These are phyloP conservation scores for Hemileia vastatrix DNA, from an alignment of 1,284 basidiomycete genomes.

Conservation along the genomic window DNA sequence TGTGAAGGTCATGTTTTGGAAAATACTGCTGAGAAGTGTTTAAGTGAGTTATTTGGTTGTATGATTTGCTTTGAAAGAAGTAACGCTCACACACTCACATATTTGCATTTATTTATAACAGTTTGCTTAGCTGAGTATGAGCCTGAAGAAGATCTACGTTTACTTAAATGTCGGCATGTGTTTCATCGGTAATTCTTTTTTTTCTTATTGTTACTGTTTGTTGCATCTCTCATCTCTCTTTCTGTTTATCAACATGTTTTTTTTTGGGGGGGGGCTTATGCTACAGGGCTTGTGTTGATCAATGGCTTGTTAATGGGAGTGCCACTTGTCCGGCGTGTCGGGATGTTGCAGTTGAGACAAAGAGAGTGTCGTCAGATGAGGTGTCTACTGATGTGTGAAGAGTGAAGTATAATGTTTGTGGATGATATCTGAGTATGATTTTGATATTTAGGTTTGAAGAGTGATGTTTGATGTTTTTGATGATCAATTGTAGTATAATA, in stretches of 20 bases:
- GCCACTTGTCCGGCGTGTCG: conserved; percentile 6
- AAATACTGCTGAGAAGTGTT: conserved; percentile 7
- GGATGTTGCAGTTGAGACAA: background rate
- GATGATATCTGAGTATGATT: no score
- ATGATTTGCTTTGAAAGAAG: background rate
- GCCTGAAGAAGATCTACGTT: no score
- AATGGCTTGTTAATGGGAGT: background rate
- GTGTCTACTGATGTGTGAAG: no score
- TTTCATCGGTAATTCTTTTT: conserved; percentile 1
- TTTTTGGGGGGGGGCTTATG: background rate
- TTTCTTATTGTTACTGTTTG: no score
- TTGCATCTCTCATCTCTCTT: background rate
- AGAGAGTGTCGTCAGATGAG: no score
- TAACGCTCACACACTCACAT: no score
- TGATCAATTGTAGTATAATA: no score
- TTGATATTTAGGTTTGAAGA: no score
- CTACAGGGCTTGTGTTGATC: background rate
- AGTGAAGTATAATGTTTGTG: no score
- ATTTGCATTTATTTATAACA: background rate
- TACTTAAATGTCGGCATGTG: conserved; percentile 4
- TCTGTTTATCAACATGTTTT: background rate
- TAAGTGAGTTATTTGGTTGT: conserved; percentile 3
- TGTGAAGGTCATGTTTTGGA: background rate
- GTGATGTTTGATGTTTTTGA: no score
- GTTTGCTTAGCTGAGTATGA: conserved; percentile 5